A percentile compares a stretch with the other conserved stretches of the same genome.
Conservation (phyloP, 495 filamentous ascomycete genomes). For the Aspergillus leporis region DNA sequence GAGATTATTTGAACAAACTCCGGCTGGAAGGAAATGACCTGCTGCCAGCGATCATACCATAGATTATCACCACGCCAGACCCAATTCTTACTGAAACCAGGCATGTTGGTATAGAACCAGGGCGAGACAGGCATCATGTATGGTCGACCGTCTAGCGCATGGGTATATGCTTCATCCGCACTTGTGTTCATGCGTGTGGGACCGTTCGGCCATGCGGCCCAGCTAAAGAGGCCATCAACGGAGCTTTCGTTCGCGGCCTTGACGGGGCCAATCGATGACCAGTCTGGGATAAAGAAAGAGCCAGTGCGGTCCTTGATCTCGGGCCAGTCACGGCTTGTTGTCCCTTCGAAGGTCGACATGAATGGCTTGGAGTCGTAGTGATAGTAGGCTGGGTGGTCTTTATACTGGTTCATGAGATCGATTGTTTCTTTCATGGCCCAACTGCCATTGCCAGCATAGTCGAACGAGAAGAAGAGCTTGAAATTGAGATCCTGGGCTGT, state of each 20-base stretch:
- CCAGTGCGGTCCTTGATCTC: constrained; percentile 47
- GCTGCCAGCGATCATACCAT: constrained; percentile 69
- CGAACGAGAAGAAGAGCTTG: constrained; percentile 68
- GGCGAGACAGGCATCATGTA: constrained; percentile 78
- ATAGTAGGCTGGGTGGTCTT: constrained; percentile 48
- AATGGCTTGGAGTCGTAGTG: constrained; percentile 53
- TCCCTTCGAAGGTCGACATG: constrained; percentile 70
- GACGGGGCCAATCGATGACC: constrained; percentile 56
- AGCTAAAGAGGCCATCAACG: constrained; percentile 62
- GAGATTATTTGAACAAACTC: constrained; percentile 53
- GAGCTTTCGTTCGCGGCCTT: constrained; percentile 10
- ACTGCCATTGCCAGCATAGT: constrained; percentile 53
- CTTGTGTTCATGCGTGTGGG: constrained; percentile 48
- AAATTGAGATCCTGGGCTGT: constrained; percentile 54
- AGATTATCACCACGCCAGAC: constrained; percentile 65
- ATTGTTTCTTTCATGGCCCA: constrained; percentile 57
- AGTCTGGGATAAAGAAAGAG: constrained; percentile 62
- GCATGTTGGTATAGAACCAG: constrained; percentile 69
- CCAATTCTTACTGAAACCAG: constrained; percentile 68
- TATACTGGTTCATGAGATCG: constrained; percentile 55
- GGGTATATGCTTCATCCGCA: constrained; percentile 57
- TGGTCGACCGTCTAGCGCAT: constrained; percentile 48
- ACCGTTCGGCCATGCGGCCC: constrained; percentile 70
- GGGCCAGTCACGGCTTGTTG: constrained; percentile 54
- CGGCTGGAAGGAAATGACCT: constrained; percentile 60